These are phyloP conservation scores for Ophiosphaerella korrae DNA, from an alignment of 2,329 filamentous ascomycete species.

Conservation along the genomic window DNA sequence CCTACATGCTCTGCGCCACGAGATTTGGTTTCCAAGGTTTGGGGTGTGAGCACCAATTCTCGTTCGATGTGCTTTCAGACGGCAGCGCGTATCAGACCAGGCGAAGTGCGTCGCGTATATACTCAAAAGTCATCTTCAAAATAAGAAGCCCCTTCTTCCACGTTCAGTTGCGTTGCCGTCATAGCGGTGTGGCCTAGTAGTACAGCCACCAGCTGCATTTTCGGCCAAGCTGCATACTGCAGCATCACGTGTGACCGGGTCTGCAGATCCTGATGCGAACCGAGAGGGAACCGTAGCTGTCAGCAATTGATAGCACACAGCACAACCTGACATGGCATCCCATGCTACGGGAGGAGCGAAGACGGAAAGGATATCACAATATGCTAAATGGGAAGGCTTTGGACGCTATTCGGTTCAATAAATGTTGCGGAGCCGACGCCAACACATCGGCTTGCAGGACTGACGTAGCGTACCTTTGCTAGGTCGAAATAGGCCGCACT, in stretches of 20 bases:
- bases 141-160: constrained; percentile 1
- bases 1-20: constrained; percentile 15
- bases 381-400: not conserved
- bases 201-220: constrained; percentile 20
- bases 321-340: too few species aligned
- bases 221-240: constrained; percentile 27
- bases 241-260: constrained; percentile 33
- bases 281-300: not conserved
- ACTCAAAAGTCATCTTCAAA: constrained; percentile 7
- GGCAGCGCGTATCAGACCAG: constrained; percentile 8
- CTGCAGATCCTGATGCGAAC: constrained; percentile 2
- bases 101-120: constrained; percentile 12
- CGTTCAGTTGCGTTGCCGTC: constrained; percentile 3
- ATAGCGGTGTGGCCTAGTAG: constrained; percentile 14
- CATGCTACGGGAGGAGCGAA: not conserved
- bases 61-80: constrained; percentile 11
- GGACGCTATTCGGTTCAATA: too few species aligned
- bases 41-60: not conserved
- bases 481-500: not conserved
- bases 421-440: not conserved
- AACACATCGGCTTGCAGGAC: constrained; percentile 3
- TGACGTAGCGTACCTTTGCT: constrained; percentile 3
- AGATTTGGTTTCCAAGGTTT: not conserved
- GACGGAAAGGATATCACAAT: not conserved
- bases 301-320: constrained; percentile 1